Conservation (phyloP, 495 filamentous ascomycete species). For the Gamarada debralockiae region DNA sequence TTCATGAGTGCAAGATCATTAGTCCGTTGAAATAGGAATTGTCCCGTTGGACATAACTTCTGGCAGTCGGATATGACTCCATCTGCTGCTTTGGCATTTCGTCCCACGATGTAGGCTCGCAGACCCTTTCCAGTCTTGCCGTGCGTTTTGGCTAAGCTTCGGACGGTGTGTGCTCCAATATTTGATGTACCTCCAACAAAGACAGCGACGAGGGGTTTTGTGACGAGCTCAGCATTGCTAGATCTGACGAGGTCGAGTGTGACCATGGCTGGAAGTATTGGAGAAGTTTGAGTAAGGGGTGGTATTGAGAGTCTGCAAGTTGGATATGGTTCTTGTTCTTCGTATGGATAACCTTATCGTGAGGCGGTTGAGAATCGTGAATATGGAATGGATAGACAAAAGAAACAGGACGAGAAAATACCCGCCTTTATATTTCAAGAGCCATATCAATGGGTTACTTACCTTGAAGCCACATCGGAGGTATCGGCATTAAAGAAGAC, state of each 20-base stretch:
- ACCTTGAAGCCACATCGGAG: too few relatives aligned
- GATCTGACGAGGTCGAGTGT: neutral
- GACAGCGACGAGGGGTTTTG: neutral
- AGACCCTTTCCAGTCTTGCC: constrained; percentile 18
- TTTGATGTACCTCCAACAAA: constrained; percentile 35
- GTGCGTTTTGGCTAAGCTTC: constrained; percentile 27
- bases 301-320: too few relatives aligned
- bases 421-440: too few relatives aligned
- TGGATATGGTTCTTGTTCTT: too few relatives aligned
- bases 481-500: too few relatives aligned
- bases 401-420: too few relatives aligned
- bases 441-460: too few relatives aligned
- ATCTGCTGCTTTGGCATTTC: constrained; percentile 31
- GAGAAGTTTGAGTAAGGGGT: too few relatives aligned
- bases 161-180: constrained; percentile 32
- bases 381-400: too few relatives aligned
- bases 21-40: constrained; percentile 18
- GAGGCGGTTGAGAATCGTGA: too few relatives aligned
- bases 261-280: constrained; percentile 5
- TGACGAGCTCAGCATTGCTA: neutral
- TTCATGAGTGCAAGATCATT: constrained; percentile 18
- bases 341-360: too few relatives aligned
- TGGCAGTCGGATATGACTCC: constrained; percentile 28
- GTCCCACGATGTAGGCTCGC: constrained; percentile 32
- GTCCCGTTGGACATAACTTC: neutral